Percentiles rank a stretch among this genome's conserved stretches.
Evolutionary conservation across 1,284 basidiomycete species (phyloP).

Genomic region (Microbotryum scabiosae): DNA sequence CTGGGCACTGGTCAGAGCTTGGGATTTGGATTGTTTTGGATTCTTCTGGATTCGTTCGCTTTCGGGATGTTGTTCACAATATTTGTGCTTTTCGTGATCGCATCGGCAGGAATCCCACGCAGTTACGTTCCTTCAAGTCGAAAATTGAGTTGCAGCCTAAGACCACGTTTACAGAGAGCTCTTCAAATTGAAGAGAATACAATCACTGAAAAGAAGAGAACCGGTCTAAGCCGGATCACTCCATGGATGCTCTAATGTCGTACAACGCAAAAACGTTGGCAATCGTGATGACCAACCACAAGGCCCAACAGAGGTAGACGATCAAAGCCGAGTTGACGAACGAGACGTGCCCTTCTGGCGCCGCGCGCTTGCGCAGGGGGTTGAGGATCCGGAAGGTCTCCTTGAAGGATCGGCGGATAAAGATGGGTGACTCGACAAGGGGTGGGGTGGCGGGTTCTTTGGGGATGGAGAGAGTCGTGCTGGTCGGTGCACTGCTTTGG

Average conservation of each 20-base stretch:
- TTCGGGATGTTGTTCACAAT: too few relatives aligned
- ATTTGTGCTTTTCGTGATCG: too few relatives aligned
- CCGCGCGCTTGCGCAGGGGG: slow-evolving; percentile 20
- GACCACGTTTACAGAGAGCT: too few relatives aligned
- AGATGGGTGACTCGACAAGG: background rate
- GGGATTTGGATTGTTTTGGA: too few relatives aligned
- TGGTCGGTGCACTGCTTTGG: background rate
- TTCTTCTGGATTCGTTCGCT: too few relatives aligned
- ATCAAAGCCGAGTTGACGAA: slow-evolving; percentile 29
- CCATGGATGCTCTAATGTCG: background rate
- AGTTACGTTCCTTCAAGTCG: too few relatives aligned
- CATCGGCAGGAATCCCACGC: too few relatives aligned
- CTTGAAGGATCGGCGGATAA: background rate
- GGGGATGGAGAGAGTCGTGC: background rate
- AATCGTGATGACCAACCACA: slow-evolving; percentile 15
- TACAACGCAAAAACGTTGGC: slow-evolving; percentile 27
- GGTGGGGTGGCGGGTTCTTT: background rate
- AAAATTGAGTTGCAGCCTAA: too few relatives aligned
- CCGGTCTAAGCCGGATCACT: too few relatives aligned
- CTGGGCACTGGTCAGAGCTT: too few relatives aligned
- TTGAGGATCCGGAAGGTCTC: slow-evolving; percentile 10
- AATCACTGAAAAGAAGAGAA: too few relatives aligned
- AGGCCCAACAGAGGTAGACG: slow-evolving; percentile 16
- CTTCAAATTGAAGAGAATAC: too few relatives aligned
- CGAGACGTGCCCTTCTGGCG: slow-evolving; percentile 13